Evolutionary conservation across 768 basidiomycete species (phyloP), one percentile per base, ranked within the genome.

Genomic region (Lentinus brumalis): DNA sequence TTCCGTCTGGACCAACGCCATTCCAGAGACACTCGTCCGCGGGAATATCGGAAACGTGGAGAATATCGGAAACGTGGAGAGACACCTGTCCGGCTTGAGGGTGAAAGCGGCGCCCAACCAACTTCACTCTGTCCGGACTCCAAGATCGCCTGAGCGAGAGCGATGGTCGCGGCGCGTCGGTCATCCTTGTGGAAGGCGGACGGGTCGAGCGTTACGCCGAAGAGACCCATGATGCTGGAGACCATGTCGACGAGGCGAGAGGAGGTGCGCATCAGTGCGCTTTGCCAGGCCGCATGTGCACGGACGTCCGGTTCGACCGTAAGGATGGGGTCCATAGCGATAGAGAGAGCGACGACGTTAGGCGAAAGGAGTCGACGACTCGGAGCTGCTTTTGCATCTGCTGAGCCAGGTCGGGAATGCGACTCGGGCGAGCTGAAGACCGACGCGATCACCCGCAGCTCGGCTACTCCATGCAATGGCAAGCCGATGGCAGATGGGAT

Each of bases 211-310:
- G 57, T 59, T 30, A 63, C 54, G 47, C 59, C 56, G 52, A 65
- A 56, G 16, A 65, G 11, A 47, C 59, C 59, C 59, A 60, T 59
- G 54, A 63, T 60, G 53, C 59, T 61, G 56, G 61, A 52, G 7
- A 65, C 47, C 51, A 61, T 59, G 57, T 65, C 63, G 16, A 57
- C 60, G 44, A 59, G 60, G 18, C 53, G 63, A 5, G 63, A 65
- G 9, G 59, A 57, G 26, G 59, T 61, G 53, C 63, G 59, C 40
- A 61, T 53, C 40, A 61, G 59, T 46, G 58, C 63, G 52, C 47
- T 50, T 53, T 61, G 60, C 60, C 60, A 61, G 1, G 56, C 41
- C 12, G 53, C 60, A 30, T 61, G 26, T 10, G 30, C 39, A 2
- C 50, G 50, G 7, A 45, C 44, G 14, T 54, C 45, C 26, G 53